These are phyloP conservation scores for Tricholoma furcatifolium DNA, from an alignment of 768 basidiomycete species.

Conservation along the genomic window DNA sequence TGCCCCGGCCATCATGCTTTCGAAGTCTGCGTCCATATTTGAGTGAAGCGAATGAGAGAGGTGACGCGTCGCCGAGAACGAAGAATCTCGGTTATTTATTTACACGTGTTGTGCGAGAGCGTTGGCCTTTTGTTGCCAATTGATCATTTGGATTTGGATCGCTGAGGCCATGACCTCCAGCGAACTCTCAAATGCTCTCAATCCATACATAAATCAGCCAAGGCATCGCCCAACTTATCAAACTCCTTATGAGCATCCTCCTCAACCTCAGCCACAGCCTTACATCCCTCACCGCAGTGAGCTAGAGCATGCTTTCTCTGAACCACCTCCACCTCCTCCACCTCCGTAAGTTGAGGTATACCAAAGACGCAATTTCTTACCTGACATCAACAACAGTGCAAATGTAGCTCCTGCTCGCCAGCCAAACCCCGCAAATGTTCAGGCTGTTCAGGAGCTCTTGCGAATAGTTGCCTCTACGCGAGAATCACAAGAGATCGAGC, in stretches of 20 bases:
- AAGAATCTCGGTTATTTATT: slow-evolving; percentile 23
- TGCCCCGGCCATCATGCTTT: slow-evolving; percentile 48
- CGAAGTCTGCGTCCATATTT: slow-evolving; percentile 49
- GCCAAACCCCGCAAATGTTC: slow-evolving; percentile 33
- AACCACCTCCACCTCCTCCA: slow-evolving; percentile 33
- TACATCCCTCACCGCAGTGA: slow-evolving; percentile 62
- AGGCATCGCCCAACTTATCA: slow-evolving; percentile 30
- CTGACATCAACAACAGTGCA: slow-evolving; percentile 6
- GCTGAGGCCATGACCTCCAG: slow-evolving; percentile 55
- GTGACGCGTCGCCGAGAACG: slow-evolving; percentile 44
- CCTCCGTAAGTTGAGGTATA: slow-evolving; percentile 27
- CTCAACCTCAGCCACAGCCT: slow-evolving; percentile 30
- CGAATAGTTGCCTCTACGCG: slow-evolving; percentile 56
- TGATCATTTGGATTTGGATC: neutral
- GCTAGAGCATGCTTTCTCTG: slow-evolving; percentile 59
- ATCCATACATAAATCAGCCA: slow-evolving; percentile 56
- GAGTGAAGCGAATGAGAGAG: slow-evolving; percentile 14
- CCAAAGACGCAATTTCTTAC: neutral
- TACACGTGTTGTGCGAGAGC: slow-evolving; percentile 26
- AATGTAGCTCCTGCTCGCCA: slow-evolving; percentile 21
- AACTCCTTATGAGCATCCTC: slow-evolving; percentile 26
- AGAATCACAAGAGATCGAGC: slow-evolving; percentile 61
- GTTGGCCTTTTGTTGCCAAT: no score
- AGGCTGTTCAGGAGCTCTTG: slow-evolving; percentile 59
- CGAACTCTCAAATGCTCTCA: slow-evolving; percentile 79